Evolutionary conservation across 2,329 filamentous ascomycete genomes (phyloP).

Genomic region (Dactylellina sp.): DNA sequence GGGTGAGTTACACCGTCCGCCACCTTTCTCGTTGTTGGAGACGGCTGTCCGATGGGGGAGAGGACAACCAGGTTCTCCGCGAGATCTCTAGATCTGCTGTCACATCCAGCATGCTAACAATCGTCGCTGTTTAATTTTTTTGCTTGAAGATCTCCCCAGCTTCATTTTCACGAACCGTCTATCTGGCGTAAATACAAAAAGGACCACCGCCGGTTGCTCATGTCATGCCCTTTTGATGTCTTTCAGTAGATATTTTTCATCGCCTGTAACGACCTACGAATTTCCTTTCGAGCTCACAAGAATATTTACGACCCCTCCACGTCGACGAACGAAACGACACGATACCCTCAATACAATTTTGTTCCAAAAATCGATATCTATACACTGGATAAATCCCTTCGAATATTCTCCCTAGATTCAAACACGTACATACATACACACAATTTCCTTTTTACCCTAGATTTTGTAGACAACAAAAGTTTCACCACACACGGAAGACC

Average conservation of each 20-base stretch:
- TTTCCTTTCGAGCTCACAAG: constrained; percentile 35
- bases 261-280: constrained; percentile 45
- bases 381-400: not conserved
- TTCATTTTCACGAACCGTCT: not conserved
- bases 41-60: not conserved
- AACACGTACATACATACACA: not conserved
- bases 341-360: constrained; percentile 14
- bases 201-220: not conserved
- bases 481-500: not conserved
- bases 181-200: not conserved
- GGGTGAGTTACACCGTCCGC: constrained; percentile 22
- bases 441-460: constrained; percentile 4
- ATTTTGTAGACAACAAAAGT: constrained; percentile 19
- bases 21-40: not conserved
- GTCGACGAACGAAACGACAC: constrained; percentile 16
- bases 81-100: not conserved
- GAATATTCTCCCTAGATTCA: not conserved
- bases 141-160: not conserved
- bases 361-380: not conserved
- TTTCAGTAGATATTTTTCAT: constrained; percentile 42
- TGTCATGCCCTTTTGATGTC: constrained; percentile 22
- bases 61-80: not conserved
- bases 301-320: constrained; percentile 40
- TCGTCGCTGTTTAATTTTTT: not conserved
- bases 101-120: constrained; percentile 8